phyloP scores from a whole-genome alignment of 164 flowering plant genomes.

The Paratinospora sagittata region DNA sequence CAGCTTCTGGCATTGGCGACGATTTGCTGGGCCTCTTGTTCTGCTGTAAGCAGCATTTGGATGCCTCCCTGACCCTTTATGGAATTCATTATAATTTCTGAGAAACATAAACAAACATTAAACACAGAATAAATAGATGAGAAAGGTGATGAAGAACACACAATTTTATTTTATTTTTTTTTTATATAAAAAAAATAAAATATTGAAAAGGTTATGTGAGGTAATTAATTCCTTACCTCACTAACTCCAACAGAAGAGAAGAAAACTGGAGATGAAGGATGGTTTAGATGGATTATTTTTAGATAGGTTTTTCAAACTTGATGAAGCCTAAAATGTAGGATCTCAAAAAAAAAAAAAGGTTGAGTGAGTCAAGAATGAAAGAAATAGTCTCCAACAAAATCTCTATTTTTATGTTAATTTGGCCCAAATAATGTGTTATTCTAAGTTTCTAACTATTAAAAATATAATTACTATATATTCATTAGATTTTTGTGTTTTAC shows the following conservation, averaged over 20 bases:
- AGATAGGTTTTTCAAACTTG: no score
- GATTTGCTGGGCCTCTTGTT: constrained; percentile 61
- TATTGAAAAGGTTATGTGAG: background rate
- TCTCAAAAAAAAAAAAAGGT: no score
- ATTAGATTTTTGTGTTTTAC: no score
- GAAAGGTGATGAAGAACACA: background rate
- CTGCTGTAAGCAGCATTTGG: constrained; percentile 60
- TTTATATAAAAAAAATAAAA: background rate
- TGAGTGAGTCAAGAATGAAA: no score
- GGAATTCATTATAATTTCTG: constrained; percentile 29
- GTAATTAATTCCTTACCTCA: background rate
- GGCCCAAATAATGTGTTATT: no score
- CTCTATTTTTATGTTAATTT: no score
- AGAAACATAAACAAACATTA: background rate
- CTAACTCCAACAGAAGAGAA: background rate
- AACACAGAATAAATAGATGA: background rate
- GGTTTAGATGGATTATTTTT: background rate
- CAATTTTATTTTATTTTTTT: no score
- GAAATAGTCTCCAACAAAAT: no score
- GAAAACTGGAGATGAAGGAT: background rate
- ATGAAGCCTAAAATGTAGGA: no score
- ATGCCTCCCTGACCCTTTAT: constrained; percentile 61
- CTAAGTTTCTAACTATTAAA: no score
- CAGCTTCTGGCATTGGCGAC: constrained; percentile 47
- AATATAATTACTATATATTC: no score